Conservation (phyloP, 2,329 filamentous ascomycete genomes). For the Botryotinia narcissicola region DNA sequence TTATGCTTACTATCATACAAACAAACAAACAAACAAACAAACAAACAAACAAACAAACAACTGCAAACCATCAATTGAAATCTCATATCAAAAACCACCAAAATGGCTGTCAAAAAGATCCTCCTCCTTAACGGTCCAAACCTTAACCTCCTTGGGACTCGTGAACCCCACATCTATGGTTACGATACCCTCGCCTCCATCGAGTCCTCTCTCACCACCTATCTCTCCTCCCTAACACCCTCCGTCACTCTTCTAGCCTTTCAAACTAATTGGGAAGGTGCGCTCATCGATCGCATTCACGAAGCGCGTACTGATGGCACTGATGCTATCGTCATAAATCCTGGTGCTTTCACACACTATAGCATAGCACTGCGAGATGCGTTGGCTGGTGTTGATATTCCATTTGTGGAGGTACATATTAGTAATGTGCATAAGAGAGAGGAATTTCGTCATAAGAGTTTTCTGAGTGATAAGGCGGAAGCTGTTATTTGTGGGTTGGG, state of each 20-base stretch:
- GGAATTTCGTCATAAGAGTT: constrained; percentile 65
- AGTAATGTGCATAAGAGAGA: constrained; percentile 73
- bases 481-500: constrained; percentile 71
- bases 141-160: constrained; percentile 73
- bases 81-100: neutral
- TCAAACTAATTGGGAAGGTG: constrained; percentile 76
- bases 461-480: constrained; percentile 71
- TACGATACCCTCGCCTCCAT: constrained; percentile 65
- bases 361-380: constrained; percentile 75
- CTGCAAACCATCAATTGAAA: neutral
- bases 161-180: constrained; percentile 74
- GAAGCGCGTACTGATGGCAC: constrained; percentile 54
- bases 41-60: neutral
- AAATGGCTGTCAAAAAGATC: constrained; percentile 47
- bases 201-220: constrained; percentile 34
- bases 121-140: constrained; percentile 80
- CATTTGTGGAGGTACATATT: constrained; percentile 76
- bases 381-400: constrained; percentile 63
- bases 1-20: neutral
- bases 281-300: constrained; percentile 50
- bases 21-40: neutral
- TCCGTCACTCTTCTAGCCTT: constrained; percentile 53
- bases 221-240: constrained; percentile 14
- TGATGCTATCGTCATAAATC: constrained; percentile 72
- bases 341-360: constrained; percentile 73